Conservation (phyloP, 1,139 yeast species). For the Sugiyamaella pinicola region DNA sequence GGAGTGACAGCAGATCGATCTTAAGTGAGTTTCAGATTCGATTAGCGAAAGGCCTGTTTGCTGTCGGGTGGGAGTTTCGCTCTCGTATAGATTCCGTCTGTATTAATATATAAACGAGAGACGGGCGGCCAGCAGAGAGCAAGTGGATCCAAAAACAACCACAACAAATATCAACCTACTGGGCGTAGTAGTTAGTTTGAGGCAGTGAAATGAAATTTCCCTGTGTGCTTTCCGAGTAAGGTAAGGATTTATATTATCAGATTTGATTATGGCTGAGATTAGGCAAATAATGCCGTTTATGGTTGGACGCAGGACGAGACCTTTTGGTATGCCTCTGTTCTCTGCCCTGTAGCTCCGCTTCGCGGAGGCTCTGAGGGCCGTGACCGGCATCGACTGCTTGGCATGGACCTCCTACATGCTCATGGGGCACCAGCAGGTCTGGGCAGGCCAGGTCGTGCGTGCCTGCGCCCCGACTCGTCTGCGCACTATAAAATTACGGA, state of each 20-base stretch:
- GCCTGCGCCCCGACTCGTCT: no score
- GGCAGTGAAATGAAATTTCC: neutral
- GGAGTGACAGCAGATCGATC: conserved; percentile 8
- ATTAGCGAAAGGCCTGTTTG: neutral
- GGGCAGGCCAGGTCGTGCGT: no score
- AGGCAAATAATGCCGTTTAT: conserved; percentile 1
- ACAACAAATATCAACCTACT: neutral
- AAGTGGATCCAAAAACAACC: neutral
- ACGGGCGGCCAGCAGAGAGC: neutral
- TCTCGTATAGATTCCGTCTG: no score
- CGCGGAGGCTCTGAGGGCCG: no score
- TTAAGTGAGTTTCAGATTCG: conserved; percentile 11
- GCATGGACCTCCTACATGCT: no score
- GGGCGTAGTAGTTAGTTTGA: neutral
- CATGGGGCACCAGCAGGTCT: no score
- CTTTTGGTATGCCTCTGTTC: no score
- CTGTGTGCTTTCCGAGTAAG: neutral
- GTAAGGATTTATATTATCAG: neutral
- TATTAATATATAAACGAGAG: no score
- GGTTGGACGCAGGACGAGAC: no score
- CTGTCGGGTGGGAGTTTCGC: no score
- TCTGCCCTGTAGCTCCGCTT: no score
- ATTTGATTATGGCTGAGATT: neutral
- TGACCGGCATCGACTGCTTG: no score
- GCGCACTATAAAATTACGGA: neutral